Percentiles rank a stretch among this genome's conserved stretches.
phyloP scores from a whole-genome alignment of 1,284 basidiomycete genomes.

The Ceratobasidium sp. region DNA sequence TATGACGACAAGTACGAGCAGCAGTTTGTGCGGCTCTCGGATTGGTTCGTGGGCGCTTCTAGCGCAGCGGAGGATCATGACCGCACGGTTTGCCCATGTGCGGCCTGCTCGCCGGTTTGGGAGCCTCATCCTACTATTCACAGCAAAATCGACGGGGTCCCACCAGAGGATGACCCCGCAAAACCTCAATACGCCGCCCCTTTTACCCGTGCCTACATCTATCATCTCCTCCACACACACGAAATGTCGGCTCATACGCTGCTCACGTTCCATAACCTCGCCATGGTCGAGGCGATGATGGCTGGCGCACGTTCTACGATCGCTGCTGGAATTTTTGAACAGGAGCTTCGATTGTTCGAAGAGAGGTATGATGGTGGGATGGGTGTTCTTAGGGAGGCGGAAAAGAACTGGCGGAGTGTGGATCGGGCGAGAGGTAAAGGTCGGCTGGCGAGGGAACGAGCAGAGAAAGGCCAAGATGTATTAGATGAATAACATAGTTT shows the following conservation, averaged over 20 bases:
- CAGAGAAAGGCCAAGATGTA: slow-evolving; percentile 50
- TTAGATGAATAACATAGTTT: slow-evolving; percentile 7
- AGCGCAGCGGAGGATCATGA: slow-evolving; percentile 51
- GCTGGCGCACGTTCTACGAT: slow-evolving; percentile 60
- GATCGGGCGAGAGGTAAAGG: slow-evolving; percentile 75
- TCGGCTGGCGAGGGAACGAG: slow-evolving; percentile 66
- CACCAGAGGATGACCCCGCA: slow-evolving; percentile 46
- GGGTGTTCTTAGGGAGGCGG: slow-evolving; percentile 62
- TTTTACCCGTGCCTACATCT: slow-evolving; percentile 76
- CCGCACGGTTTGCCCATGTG: slow-evolving; percentile 63
- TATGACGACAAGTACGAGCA: slow-evolving; percentile 67
- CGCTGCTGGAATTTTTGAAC: slow-evolving; percentile 55
- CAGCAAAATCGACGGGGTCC: slow-evolving; percentile 60
- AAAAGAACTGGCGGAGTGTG: slow-evolving; percentile 67
- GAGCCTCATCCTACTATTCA: slow-evolving; percentile 61
- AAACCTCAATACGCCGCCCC: slow-evolving; percentile 52
- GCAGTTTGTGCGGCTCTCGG: slow-evolving; percentile 68
- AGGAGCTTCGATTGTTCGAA: slow-evolving; percentile 65
- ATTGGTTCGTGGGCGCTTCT: slow-evolving; percentile 53
- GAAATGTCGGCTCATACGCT: slow-evolving; percentile 85
- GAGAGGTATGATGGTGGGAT: slow-evolving; percentile 63
- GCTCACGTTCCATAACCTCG: slow-evolving; percentile 76
- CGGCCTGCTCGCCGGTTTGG: slow-evolving; percentile 68
- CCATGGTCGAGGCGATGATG: slow-evolving; percentile 72
- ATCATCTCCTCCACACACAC: slow-evolving; percentile 85